A percentile compares a stretch with the other conserved stretches of the same genome.
Conservation (phyloP, 1,284 basidiomycete species). For the Rhodotorula sp. region DNA sequence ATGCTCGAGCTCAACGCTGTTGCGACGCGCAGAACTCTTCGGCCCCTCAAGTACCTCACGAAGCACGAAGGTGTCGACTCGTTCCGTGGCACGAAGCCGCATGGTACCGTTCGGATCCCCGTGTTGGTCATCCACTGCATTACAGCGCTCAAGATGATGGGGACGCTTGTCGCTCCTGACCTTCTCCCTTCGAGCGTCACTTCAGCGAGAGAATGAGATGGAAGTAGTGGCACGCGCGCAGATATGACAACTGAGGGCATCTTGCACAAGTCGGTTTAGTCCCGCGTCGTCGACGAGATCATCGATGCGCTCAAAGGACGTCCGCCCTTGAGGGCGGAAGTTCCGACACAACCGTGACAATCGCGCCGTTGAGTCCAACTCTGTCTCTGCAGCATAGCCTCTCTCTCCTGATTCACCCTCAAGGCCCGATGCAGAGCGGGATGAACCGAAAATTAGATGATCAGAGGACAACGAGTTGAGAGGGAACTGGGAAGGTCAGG, state of each 20-base stretch:
- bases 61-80: constrained; percentile 24
- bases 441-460: too few relatives aligned
- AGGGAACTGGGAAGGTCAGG: too few relatives aligned
- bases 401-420: too few relatives aligned
- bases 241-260: constrained; percentile 30
- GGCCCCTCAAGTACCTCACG: constrained; percentile 10
- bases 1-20: background rate
- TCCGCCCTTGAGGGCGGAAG: too few relatives aligned
- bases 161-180: background rate
- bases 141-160: constrained; percentile 27
- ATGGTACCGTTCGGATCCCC: constrained; percentile 20
- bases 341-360: too few relatives aligned
- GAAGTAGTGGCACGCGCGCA: background rate
- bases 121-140: constrained; percentile 34
- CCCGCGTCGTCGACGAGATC: constrained; percentile 15
- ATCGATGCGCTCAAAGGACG: constrained; percentile 29
- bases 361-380: too few relatives aligned
- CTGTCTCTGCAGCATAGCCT: too few relatives aligned
- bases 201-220: too few relatives aligned
- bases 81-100: constrained; percentile 21
- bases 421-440: too few relatives aligned
- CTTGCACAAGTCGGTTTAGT: constrained; percentile 19
- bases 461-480: too few relatives aligned
- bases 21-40: constrained; percentile 26
- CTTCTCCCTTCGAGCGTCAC: too few relatives aligned